Conservation (phyloP, 768 basidiomycete genomes). For the Lactifluus subvellereus region DNA sequence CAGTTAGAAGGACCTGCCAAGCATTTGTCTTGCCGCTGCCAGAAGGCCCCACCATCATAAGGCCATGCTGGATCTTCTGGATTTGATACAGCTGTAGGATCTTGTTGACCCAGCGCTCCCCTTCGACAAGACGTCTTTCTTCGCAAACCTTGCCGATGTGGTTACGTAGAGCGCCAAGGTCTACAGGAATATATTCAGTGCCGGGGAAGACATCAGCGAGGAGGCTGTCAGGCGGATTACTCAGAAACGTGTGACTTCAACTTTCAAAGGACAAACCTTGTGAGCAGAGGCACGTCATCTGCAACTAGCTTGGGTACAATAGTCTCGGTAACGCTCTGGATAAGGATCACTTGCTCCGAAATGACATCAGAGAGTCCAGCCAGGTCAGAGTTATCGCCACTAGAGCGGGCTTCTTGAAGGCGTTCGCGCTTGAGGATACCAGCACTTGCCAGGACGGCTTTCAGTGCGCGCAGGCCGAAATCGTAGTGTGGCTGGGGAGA, state of each 20-base stretch:
- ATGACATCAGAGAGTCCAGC: slow-evolving; percentile 60
- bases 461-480: slow-evolving; percentile 95
- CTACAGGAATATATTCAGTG: slow-evolving; percentile 83
- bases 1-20: slow-evolving; percentile 89
- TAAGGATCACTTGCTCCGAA: slow-evolving; percentile 93
- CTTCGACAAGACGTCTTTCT: slow-evolving; percentile 78
- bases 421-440: slow-evolving; percentile 96
- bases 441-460: slow-evolving; percentile 93
- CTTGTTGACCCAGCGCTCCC: slow-evolving; percentile 90
- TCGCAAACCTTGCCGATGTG: slow-evolving; percentile 83
- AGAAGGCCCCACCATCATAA: slow-evolving; percentile 99
- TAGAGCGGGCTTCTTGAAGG: slow-evolving; percentile 42
- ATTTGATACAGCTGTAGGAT: slow-evolving; percentile 98
- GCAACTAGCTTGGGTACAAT: slow-evolving; percentile 98
- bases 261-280: slow-evolving; percentile 49
- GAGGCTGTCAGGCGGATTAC: slow-evolving; percentile 45
- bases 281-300: slow-evolving; percentile 91
- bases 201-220: slow-evolving; percentile 98
- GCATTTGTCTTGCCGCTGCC: slow-evolving; percentile 96
- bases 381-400: slow-evolving; percentile 38
- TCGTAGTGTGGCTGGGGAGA: slow-evolving; percentile 98
- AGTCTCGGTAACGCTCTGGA: slow-evolving; percentile 97
- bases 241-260: slow-evolving; percentile 10
- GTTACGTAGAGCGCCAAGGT: slow-evolving; percentile 78
- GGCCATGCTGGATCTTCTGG: slow-evolving; percentile 98